Conservation (phyloP, 352 stramenopile species). For the Thalassiosira tumida region DNA sequence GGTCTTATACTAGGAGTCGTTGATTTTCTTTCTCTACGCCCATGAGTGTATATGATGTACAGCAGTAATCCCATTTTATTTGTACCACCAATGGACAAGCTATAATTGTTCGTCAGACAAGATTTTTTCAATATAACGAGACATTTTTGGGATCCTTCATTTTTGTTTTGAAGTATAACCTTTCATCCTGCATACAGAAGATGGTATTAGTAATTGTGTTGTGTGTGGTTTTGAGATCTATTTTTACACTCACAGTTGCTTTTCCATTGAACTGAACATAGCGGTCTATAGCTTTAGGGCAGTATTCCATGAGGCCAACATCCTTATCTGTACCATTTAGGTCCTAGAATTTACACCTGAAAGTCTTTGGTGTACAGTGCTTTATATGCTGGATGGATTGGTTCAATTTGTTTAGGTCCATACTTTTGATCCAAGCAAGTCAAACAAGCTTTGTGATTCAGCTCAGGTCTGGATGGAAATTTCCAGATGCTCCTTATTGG, state of each 20-base stretch:
- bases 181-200: not conserved
- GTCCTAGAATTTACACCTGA: not conserved
- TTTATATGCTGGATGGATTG: not conserved
- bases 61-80: not conserved
- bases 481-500: not conserved
- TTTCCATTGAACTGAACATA: not conserved
- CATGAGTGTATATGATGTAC: not conserved
- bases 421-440: not conserved
- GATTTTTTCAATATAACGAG: not conserved
- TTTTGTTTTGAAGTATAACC: constrained; percentile 2
- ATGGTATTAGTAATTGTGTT: not conserved
- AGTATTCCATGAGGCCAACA: not conserved
- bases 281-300: not conserved
- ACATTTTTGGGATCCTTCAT: not conserved
- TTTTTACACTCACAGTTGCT: constrained; percentile 1
- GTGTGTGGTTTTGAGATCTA: not conserved
- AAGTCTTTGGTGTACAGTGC: not conserved
- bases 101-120: not conserved
- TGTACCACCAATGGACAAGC: not conserved
- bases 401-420: not conserved
- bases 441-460: not conserved
- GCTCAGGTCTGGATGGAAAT: not conserved
- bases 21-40: not conserved
- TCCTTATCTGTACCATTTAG: not conserved
- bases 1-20: not conserved